These are phyloP conservation scores for Exophiala spinifera DNA, from an alignment of 2,329 filamentous ascomycete species.

Conservation along the genomic window DNA sequence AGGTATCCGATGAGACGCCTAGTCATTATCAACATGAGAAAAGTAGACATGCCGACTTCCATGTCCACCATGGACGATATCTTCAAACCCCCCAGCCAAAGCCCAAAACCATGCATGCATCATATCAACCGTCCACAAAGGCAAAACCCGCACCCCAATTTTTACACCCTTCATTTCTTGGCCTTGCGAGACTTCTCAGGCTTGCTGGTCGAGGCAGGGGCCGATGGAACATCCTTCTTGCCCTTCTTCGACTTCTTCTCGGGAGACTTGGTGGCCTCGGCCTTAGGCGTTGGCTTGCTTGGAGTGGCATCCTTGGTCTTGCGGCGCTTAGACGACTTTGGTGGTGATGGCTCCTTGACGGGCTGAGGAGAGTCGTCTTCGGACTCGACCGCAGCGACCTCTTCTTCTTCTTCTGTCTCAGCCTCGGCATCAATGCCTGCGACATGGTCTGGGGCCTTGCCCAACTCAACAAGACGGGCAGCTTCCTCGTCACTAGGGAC, in stretches of 20 bases:
- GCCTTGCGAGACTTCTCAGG: slow-evolving; percentile 28
- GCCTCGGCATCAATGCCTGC: slow-evolving; percentile 32
- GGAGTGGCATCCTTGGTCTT: slow-evolving; percentile 40
- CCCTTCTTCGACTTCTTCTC: slow-evolving; percentile 47
- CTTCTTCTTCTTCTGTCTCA: slow-evolving; percentile 34
- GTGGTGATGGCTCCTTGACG: slow-evolving; percentile 43
- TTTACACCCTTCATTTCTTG: slow-evolving; percentile 20
- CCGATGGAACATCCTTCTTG: slow-evolving; percentile 41
- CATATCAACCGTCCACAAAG: slow-evolving; percentile 1
- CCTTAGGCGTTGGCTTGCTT: slow-evolving; percentile 38
- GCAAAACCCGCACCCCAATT: background rate
- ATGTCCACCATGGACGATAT: background rate
- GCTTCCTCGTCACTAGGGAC: slow-evolving; percentile 44
- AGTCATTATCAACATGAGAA: slow-evolving; percentile 1
- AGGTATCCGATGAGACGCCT: background rate
- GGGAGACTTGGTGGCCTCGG: slow-evolving; percentile 31
- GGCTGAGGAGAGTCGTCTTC: slow-evolving; percentile 39
- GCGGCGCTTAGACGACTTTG: slow-evolving; percentile 41
- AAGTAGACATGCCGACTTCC: background rate
- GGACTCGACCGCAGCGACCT: slow-evolving; percentile 33
- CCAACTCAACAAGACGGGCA: slow-evolving; percentile 43
- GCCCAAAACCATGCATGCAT: slow-evolving; percentile 7
- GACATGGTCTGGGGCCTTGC: slow-evolving; percentile 27
- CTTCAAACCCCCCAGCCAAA: background rate
- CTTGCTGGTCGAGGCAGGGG: slow-evolving; percentile 23